A percentile compares a stretch with the other conserved stretches of the same genome.
Evolutionary conservation across 805 yeast species (phyloP).

Genomic region (Sugiyamaella boreocaroliniensis): DNA sequence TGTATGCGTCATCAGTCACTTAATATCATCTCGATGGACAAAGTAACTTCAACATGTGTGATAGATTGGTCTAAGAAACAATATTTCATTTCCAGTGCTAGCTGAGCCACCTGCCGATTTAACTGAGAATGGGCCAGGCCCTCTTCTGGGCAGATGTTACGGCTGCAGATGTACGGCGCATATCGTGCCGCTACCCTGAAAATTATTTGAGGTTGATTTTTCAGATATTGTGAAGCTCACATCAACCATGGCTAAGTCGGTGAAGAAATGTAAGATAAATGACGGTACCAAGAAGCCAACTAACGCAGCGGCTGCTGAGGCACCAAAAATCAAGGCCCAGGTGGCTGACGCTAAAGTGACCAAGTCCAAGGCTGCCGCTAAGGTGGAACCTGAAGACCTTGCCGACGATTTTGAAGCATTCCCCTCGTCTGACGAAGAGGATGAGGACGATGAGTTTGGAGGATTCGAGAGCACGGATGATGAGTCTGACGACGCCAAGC

Average conservation of each 20-base stretch:
- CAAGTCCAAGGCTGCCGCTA: background rate
- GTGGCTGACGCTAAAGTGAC: background rate
- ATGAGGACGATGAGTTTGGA: slow-evolving; percentile 15
- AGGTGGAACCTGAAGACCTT: background rate
- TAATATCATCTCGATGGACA: no score
- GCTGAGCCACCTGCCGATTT: no score
- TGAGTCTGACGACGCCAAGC: slow-evolving; percentile 20
- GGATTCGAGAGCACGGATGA: slow-evolving; percentile 26
- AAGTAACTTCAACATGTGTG: no score
- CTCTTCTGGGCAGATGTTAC: background rate
- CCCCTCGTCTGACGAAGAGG: slow-evolving; percentile 21
- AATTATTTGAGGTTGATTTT: background rate
- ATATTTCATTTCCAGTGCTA: no score
- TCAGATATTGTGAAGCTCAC: background rate
- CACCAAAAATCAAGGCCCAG: background rate
- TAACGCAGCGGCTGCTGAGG: background rate
- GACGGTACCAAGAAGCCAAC: slow-evolving; percentile 6
- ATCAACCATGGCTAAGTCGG: background rate
- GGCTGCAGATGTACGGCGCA: background rate
- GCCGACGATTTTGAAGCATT: slow-evolving; percentile 15
- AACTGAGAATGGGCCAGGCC: no score
- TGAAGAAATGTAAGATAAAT: slow-evolving; percentile 1
- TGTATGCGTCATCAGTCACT: no score
- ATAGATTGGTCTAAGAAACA: no score
- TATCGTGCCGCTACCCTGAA: background rate